These are phyloP conservation scores for Botryotinia narcissicola DNA, from an alignment of 2,329 filamentous ascomycete species.

Conservation along the genomic window DNA sequence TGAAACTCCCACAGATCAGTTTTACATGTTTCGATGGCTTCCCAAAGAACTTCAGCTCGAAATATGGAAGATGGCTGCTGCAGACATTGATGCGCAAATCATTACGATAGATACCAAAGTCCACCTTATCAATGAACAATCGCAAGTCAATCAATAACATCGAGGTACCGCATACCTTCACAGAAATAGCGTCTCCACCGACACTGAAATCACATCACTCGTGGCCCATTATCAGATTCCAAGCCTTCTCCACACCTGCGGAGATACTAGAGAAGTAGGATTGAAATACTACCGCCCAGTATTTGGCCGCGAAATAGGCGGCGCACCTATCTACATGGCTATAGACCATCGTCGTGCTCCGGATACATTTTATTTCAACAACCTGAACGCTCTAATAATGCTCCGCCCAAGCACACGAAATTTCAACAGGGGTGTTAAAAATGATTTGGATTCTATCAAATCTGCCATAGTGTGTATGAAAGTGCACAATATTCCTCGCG, in stretches of 20 bases:
- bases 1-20: neutral
- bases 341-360: neutral
- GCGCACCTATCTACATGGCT: neutral
- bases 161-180: neutral
- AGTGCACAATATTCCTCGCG: neutral
- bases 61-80: neutral
- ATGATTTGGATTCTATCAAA: neutral
- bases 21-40: neutral
- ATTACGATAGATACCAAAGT: neutral
- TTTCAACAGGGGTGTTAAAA: neutral
- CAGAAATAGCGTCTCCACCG: neutral
- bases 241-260: neutral
- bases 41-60: neutral
- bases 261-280: neutral
- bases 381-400: neutral
- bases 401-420: neutral
- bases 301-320: neutral
- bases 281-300: constrained; percentile 5
- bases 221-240: neutral
- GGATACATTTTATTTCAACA: neutral
- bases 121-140: neutral
- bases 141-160: neutral
- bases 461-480: neutral
- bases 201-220: neutral
- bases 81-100: neutral